A percentile compares a stretch with the other conserved stretches of the same genome.
phyloP scores from a whole-genome alignment of 495 filamentous ascomycete species.

The Penicillium paradoxum region DNA sequence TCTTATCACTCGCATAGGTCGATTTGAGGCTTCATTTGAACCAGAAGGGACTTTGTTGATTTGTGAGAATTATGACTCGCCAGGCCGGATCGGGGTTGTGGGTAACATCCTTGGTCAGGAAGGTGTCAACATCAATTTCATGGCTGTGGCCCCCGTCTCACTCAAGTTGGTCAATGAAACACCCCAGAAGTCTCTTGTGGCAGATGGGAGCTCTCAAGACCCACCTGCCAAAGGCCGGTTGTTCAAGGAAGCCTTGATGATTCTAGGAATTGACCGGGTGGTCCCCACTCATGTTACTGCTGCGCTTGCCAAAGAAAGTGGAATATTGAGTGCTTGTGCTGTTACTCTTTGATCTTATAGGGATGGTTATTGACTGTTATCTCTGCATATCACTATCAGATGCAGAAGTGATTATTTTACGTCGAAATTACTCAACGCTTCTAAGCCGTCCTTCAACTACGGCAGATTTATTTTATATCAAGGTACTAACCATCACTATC shows the following conservation, averaged over 20 bases:
- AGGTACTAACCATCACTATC: neutral
- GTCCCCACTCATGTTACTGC: conserved; percentile 51
- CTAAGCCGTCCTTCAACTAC: neutral
- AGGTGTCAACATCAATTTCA: conserved; percentile 65
- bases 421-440: neutral
- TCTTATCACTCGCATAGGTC: conserved; percentile 60
- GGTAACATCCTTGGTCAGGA: conserved; percentile 57
- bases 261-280: conserved; percentile 57
- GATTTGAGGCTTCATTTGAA: conserved; percentile 59
- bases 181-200: conserved; percentile 3
- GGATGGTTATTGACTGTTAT: neutral
- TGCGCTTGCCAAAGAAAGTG: conserved; percentile 50
- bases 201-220: conserved; percentile 1
- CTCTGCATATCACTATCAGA: neutral
- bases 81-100: conserved; percentile 69
- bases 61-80: conserved; percentile 65
- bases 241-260: conserved; percentile 65
- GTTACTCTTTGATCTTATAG: conserved; percentile 40
- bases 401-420: neutral
- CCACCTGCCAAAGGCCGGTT: neutral
- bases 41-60: conserved; percentile 62
- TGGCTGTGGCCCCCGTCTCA: conserved; percentile 57
- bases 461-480: neutral
- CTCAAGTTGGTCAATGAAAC: conserved; percentile 12
- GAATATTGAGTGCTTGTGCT: conserved; percentile 59